Evolutionary conservation across 345 rosid genomes (phyloP).

Genomic region (Sonneratia caseolaris): DNA sequence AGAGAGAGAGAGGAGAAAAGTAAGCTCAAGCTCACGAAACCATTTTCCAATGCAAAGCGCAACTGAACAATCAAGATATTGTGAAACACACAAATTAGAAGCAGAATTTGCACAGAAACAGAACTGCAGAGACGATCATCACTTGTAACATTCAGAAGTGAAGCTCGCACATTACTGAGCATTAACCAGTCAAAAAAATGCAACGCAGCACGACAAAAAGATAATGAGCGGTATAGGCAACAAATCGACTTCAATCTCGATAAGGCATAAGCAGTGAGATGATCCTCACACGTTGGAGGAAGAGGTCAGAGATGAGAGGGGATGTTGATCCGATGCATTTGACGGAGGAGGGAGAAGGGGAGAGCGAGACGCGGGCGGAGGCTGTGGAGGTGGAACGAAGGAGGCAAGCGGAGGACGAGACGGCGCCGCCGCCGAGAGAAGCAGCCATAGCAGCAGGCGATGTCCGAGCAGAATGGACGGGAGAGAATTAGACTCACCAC

Average conservation of each 20-base stretch:
- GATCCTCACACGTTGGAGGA: slow-evolving; percentile 30
- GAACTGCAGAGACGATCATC: not conserved
- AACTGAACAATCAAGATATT: too few relatives aligned
- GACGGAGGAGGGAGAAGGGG: slow-evolving; percentile 26
- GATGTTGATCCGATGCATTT: slow-evolving; percentile 30
- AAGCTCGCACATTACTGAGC: not conserved
- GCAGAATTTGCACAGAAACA: too few relatives aligned
- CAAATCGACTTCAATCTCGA: not conserved
- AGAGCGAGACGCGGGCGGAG: slow-evolving; percentile 18
- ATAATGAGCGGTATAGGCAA: not conserved
- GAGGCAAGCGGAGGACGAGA: slow-evolving; percentile 24
- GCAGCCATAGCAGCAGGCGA: slow-evolving; percentile 24
- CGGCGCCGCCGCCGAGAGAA: slow-evolving; percentile 40
- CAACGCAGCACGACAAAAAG: not conserved
- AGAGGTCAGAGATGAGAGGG: slow-evolving; percentile 34
- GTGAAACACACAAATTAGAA: not conserved
- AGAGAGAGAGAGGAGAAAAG: not conserved
- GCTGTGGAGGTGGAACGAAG: slow-evolving; percentile 35
- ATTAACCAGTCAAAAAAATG: too few relatives aligned
- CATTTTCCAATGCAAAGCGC: not conserved
- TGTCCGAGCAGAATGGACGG: not conserved
- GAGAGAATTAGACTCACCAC: not conserved
- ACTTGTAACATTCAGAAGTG: not conserved
- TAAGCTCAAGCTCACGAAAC: not conserved
- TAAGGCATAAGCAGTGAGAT: not conserved